Evolutionary conservation across 805 yeast species (phyloP).

Genomic region (Schwanniomyces polymorphus): DNA sequence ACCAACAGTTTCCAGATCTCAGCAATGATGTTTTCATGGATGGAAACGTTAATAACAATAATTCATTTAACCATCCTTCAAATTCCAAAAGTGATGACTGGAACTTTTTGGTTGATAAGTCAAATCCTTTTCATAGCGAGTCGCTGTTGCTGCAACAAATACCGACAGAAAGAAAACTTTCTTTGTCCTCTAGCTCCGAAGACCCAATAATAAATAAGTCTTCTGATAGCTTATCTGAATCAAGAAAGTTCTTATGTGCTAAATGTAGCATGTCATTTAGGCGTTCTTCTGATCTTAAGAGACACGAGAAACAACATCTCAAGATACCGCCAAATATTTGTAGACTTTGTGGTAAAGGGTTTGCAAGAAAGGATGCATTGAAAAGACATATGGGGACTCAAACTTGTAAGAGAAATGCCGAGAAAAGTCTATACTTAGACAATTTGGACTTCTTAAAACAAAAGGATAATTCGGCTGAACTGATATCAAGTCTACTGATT

Average conservation of each 20-base stretch:
- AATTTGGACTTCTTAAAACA: conserved; percentile 27
- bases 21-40: conserved; percentile 39
- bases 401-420: conserved; percentile 73
- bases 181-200: not conserved
- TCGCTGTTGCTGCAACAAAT: conserved; percentile 1
- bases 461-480: not conserved
- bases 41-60: not conserved
- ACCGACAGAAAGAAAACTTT: not conserved
- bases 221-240: not conserved
- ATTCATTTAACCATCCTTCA: conserved; percentile 7
- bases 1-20: conserved; percentile 42
- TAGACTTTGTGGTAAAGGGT: conserved; percentile 75
- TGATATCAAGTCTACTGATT: not conserved
- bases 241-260: conserved; percentile 52
- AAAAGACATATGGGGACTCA: conserved; percentile 74
- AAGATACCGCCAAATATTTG: conserved; percentile 74
- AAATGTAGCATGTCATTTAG: conserved; percentile 65
- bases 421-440: conserved; percentile 41
- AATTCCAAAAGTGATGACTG: conserved; percentile 24
- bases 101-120: conserved; percentile 32
- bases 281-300: conserved; percentile 65
- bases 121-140: conserved; percentile 2
- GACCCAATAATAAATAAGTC: not conserved
- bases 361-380: conserved; percentile 80
- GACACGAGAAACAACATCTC: conserved; percentile 76